Base-by-base conservation (phyloP, 164 flowering plant species). In the Akebia trifoliata region DNA sequence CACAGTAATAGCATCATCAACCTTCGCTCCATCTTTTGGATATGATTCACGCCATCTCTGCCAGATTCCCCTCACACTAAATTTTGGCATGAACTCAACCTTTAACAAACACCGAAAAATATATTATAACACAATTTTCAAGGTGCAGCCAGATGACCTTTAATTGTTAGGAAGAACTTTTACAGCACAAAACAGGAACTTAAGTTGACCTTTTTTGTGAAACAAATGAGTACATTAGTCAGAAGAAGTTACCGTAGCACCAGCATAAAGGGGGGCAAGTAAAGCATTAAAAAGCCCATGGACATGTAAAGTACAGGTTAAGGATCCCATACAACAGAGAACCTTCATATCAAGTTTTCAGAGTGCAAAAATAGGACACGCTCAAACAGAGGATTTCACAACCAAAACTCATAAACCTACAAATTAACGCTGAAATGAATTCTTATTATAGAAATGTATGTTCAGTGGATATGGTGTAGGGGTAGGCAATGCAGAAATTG, bases 11-110 rank as follows among this genome's bases (percentile, higher is more conserved):
- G 95, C 86, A 69, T 78, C 77, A 56, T 76, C 81, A 46, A 57
- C 74, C 59, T 73, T 81, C 8, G 56, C 61, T 60, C 87, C 85
- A 60, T 86, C 80, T 30, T 61, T n/a, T 38, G 91, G 91, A 63
- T 86, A 88, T 68, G 97, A 94, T 70, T 90, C 95, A 39, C 97
- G 83, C 93, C 90, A 94, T 72, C 99, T 86, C 69, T 88, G 80
- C 99, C 99, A 94, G 66, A 94, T 77, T 70, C 97, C 96, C 54
- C 97, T 86, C 58, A 94, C 99, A 74, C 93, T 90, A 66, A 94
- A 94, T 65, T 88, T 94, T 50, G 97, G 93, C 84, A 94, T 67
- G 74, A 94, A 94, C 72, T 94, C 95, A 71, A 94, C 94, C 99
- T 94, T 74, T 72, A 78, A 66, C 34, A 21, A 37, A 44, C 12